Evolutionary conservation across 805 yeast genomes (phyloP).

Genomic region (Isabelozyma pseudorhagii): DNA sequence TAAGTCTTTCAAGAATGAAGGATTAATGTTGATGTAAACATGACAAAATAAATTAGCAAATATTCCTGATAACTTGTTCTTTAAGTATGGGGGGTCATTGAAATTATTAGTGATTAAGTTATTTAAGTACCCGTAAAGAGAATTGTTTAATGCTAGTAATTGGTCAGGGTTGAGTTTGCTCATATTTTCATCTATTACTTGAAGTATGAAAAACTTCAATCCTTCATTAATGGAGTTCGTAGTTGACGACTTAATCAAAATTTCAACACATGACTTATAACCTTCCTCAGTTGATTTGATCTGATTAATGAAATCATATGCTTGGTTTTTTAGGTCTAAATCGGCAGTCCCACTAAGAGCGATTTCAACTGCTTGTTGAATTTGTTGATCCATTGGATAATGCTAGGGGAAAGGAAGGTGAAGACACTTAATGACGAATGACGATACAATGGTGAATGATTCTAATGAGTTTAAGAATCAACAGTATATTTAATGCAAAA

Average conservation of each 20-base stretch:
- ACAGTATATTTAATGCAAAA: not conserved
- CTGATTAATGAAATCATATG: conserved; percentile 50
- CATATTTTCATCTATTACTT: conserved; percentile 61
- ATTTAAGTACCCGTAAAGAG: conserved; percentile 46
- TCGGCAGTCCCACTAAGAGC: conserved; percentile 74
- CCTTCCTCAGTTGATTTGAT: conserved; percentile 54
- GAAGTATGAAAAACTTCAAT: conserved; percentile 64
- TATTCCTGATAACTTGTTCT: conserved; percentile 34
- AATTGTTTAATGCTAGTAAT: conserved; percentile 42
- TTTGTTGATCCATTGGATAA: conserved; percentile 49
- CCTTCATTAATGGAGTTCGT: conserved; percentile 41
- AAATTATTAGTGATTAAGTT: conserved; percentile 9
- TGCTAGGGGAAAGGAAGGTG: not conserved
- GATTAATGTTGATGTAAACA: conserved; percentile 30
- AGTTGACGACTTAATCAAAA: conserved; percentile 29
- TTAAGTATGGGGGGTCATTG: conserved; percentile 29
- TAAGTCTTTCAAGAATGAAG: conserved; percentile 31
- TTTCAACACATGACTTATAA: conserved; percentile 51
- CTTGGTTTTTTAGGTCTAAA: conserved; percentile 53
- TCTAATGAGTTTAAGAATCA: not conserved
- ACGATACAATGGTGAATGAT: not conserved
- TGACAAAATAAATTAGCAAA: conserved; percentile 33
- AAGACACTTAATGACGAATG: not conserved
- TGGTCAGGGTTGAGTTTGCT: conserved; percentile 45
- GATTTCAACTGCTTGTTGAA: conserved; percentile 83